Evolutionary conservation across 1,139 yeast species (phyloP), one percentile per base, ranked within the genome.

Genomic region (Diutina rugosa): DNA sequence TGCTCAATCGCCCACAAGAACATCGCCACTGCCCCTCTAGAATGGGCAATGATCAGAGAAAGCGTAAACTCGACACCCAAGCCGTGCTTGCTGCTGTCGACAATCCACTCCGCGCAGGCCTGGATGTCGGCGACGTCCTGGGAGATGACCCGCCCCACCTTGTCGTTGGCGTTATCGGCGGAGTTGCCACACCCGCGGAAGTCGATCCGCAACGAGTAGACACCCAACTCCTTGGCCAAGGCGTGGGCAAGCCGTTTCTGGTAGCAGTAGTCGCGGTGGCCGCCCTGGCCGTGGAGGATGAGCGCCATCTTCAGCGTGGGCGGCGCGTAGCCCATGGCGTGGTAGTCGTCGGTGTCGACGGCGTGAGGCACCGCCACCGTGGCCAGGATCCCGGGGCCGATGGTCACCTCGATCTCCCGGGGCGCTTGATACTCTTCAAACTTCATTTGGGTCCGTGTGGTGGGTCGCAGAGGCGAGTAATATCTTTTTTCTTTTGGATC

Each of bases 111-210:
- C 49, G 78, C 76, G 48, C 81, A 77, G 0, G 74, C 69, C 57
- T 79, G 82, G 54, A 90, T 73, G 66, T 90, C 97, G 51, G 80
- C 84, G 5, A 83, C 62, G 67, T 90, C 97, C 60, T 82, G 84
- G 0, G 66, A 67, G 4, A 89, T 65, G 0, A 78, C 71, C 57
- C 97, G 74, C 0, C 93, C 93, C 14, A 12, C 18, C 5, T 6
- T n/a, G 9, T 12, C 41, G 58, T 77, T 78, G n/a, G 56, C 56
- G 18, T 56, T 57, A 35, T 80, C 85, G 41, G 80, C 85, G 3
- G 95, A 87, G 58, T 79, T 80, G 1, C 97, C 98, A 67, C 95
- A 85, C 8, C 88, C 89, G 58, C 97, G 74, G 63, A 91, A 91
- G 67, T 91, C 97, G 61, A 90, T 84, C 62, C 97, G 72, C 55